Evolutionary conservation across 2,329 filamentous ascomycete genomes (phyloP).

Genomic region (Cordyceps cateniannulata): DNA sequence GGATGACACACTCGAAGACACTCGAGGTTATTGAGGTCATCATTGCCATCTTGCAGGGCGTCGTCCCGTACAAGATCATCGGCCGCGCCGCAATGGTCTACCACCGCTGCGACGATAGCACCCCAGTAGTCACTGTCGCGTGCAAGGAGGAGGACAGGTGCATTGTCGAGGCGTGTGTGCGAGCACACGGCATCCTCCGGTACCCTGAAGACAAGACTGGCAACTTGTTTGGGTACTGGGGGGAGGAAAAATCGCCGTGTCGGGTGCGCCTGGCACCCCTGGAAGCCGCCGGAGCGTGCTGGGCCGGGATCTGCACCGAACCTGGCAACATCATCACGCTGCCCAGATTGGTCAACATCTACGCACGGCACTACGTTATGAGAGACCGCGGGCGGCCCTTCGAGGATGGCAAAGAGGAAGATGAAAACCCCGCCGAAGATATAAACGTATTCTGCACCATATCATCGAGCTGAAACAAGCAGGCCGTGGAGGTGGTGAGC

Average conservation of each 20-base stretch:
- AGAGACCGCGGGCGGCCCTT: no score
- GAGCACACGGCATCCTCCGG: conserved; percentile 25
- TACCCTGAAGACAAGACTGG: conserved; percentile 15
- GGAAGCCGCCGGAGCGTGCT: conserved; percentile 21
- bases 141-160: conserved; percentile 31
- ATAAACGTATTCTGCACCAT: no score
- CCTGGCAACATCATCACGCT: no score
- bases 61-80: conserved; percentile 40
- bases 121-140: conserved; percentile 32
- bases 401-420: no score
- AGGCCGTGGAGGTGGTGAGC: no score
- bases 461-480: no score
- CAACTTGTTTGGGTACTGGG: conserved; percentile 31
- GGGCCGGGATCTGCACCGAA: conserved; percentile 25
- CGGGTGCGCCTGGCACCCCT: conserved; percentile 31
- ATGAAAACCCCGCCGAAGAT: no score
- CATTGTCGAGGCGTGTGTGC: conserved; percentile 36
- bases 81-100: conserved; percentile 39
- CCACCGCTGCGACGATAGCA: conserved; percentile 32
- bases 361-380: no score
- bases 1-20: no score
- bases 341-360: no score
- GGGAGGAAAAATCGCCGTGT: conserved; percentile 23
- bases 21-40: no score
- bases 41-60: no score